These are phyloP conservation scores for Singerocomus rubriflavus DNA, from an alignment of 1,284 basidiomycete species.

Conservation along the genomic window DNA sequence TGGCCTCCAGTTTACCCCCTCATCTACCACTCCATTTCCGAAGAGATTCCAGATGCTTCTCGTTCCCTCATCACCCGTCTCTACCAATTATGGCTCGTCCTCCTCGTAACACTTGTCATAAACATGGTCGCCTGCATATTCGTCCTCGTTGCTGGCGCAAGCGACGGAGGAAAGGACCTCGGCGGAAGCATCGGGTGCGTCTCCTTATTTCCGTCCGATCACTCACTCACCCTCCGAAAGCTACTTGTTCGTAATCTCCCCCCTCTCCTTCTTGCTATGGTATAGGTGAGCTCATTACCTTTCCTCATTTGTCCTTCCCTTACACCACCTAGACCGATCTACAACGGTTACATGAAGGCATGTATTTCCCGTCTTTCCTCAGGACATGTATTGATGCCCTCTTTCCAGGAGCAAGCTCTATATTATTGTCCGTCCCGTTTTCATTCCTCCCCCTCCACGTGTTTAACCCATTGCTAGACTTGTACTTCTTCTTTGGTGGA, in stretches of 20 bases:
- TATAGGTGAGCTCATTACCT: constrained; percentile 57
- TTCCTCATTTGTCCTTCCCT: constrained; percentile 6
- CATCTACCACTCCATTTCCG: constrained; percentile 88
- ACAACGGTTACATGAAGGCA: constrained; percentile 96
- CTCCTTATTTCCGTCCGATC: constrained; percentile 26
- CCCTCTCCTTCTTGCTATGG: constrained; percentile 88
- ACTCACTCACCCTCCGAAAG: constrained; percentile 41
- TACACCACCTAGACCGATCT: constrained; percentile 69
- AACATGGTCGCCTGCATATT: constrained; percentile 93
- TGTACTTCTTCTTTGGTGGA: constrained; percentile 93
- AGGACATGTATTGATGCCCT: constrained; percentile 12
- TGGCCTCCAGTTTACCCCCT: constrained; percentile 77
- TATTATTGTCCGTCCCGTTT: constrained; percentile 66
- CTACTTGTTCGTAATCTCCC: constrained; percentile 80
- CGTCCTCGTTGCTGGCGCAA: constrained; percentile 73
- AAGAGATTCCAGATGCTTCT: constrained; percentile 85
- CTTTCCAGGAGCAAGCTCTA: constrained; percentile 71
- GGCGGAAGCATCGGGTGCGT: constrained; percentile 76
- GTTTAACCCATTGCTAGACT: constrained; percentile 51
- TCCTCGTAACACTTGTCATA: constrained; percentile 74
- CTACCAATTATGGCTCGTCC: constrained; percentile 86
- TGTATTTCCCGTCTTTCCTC: constrained; percentile 24
- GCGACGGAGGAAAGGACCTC: constrained; percentile 78
- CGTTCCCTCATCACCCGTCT: constrained; percentile 80
- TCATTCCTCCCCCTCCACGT: constrained; percentile 11